A percentile compares a stretch with the other conserved stretches of the same genome.
Conservation (phyloP, 768 basidiomycete genomes). For the Daedaleopsis nitida region DNA sequence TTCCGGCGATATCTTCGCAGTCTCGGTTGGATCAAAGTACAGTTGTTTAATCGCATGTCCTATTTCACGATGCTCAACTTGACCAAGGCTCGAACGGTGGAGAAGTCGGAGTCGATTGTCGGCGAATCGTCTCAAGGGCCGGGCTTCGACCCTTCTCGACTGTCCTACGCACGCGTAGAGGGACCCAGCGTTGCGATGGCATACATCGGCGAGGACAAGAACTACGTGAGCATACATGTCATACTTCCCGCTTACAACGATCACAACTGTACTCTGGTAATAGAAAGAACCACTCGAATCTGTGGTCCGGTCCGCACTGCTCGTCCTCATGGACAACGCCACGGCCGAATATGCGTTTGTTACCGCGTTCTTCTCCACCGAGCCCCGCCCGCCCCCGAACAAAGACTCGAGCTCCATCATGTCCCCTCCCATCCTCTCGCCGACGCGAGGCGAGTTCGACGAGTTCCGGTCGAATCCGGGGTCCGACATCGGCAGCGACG, state of each 20-base stretch:
- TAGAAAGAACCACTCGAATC: constrained; percentile 86
- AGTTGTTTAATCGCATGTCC: constrained; percentile 5
- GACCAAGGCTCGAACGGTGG: constrained; percentile 60
- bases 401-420: constrained; percentile 26
- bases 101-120: constrained; percentile 70
- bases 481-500: constrained; percentile 49
- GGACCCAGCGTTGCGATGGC: constrained; percentile 81
- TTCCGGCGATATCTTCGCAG: constrained; percentile 88
- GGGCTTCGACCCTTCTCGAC: constrained; percentile 52
- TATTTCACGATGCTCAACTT: not conserved
- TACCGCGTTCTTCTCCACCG: constrained; percentile 70
- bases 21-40: constrained; percentile 76
- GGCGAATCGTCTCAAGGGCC: constrained; percentile 40
- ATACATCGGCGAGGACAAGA: constrained; percentile 88
- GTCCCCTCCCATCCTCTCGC: constrained; percentile 42
- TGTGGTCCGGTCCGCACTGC: constrained; percentile 77
- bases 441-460: constrained; percentile 28
- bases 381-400: constrained; percentile 22
- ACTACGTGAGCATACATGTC: constrained; percentile 59
- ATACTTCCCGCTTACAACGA: not conserved
- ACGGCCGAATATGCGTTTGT: constrained; percentile 91
- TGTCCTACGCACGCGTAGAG: constrained; percentile 72
- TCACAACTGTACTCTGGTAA: not conserved
- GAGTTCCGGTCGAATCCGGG: constrained; percentile 32
- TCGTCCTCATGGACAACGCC: constrained; percentile 95